Conservation (phyloP, 768 basidiomycete species). For the Vararia minispora region DNA sequence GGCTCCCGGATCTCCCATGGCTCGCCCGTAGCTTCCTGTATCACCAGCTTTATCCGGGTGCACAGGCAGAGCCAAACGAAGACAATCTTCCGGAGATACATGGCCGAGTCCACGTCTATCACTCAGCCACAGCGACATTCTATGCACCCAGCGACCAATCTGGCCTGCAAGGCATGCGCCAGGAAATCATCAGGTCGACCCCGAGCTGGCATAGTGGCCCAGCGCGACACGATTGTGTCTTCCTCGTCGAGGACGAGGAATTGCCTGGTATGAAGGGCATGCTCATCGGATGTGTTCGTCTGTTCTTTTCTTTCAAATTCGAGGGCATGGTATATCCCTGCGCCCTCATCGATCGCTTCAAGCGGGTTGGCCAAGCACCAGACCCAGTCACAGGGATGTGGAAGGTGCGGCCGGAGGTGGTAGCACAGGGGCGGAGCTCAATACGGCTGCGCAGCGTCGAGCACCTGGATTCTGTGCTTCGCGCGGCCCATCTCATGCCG, state of each 20-base stretch:
- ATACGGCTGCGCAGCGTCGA: not conserved
- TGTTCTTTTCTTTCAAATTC: constrained; percentile 4
- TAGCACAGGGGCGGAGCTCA: too few species aligned
- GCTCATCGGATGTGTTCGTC: not conserved
- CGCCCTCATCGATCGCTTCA: constrained; percentile 3
- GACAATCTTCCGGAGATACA: too few species aligned
- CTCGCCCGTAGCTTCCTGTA: too few species aligned
- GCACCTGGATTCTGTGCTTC: constrained; percentile 1
- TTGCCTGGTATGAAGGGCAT: constrained; percentile 2
- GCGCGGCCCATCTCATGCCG: constrained; percentile 4
- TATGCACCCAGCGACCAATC: constrained; percentile 4
- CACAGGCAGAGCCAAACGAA: too few species aligned
- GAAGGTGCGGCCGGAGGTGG: not conserved
- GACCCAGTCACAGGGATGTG: constrained; percentile 6
- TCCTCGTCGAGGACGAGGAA: not conserved
- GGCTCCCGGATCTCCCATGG: too few species aligned
- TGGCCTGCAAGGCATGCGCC: not conserved
- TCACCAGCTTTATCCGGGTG: too few species aligned
- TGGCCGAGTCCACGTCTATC: not conserved
- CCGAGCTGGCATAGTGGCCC: not conserved
- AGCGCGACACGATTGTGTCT: not conserved
- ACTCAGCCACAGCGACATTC: constrained; percentile 1
- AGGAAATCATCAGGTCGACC: not conserved
- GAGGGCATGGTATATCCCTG: not conserved
- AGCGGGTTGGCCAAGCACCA: not conserved